A percentile compares a stretch with the other conserved stretches of the same genome.
Evolutionary conservation across 371 early-diverging fungal genomes (phyloP).

Genomic region (Gilbertella persicaria): DNA sequence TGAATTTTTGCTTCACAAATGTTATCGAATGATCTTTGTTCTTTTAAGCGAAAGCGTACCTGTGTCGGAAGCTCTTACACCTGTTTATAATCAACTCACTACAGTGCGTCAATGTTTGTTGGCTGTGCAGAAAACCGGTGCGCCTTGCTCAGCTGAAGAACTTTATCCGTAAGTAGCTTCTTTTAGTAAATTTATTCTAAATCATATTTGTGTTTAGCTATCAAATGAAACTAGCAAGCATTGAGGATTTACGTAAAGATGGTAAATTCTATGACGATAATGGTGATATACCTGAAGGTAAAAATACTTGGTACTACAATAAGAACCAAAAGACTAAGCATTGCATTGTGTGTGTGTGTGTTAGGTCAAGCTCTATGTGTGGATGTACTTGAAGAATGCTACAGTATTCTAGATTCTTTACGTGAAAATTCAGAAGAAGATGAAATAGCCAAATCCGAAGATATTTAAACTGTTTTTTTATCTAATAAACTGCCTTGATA

Average conservation of each 20-base stretch:
- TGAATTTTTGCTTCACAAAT: slow-evolving; percentile 84
- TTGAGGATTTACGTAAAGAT: slow-evolving; percentile 78
- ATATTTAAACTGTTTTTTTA: neutral
- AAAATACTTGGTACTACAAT: neutral
- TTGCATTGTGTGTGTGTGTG: neutral
- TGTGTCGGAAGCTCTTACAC: slow-evolving; percentile 78
- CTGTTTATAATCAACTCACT: slow-evolving; percentile 80
- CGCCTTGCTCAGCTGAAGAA: slow-evolving; percentile 64
- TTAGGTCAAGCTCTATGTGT: slow-evolving; percentile 74
- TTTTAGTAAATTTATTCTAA: neutral
- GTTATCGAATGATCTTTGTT: slow-evolving; percentile 82
- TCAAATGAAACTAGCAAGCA: slow-evolving; percentile 82
- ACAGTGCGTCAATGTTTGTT: slow-evolving; percentile 81
- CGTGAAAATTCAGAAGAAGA: slow-evolving; percentile 41
- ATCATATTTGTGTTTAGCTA: slow-evolving; percentile 36
- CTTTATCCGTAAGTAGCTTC: slow-evolving; percentile 39
- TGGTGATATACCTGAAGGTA: slow-evolving; percentile 80
- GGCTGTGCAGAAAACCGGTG: slow-evolving; percentile 79
- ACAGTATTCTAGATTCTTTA: slow-evolving; percentile 72
- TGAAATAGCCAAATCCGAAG: too few relatives aligned
- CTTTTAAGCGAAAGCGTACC: slow-evolving; percentile 78
- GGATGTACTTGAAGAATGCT: slow-evolving; percentile 80
- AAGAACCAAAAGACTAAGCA: neutral
- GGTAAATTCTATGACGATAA: slow-evolving; percentile 86
- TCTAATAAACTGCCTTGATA: too few relatives aligned